Evolutionary conservation across 257 asterid genomes (phyloP).

Genomic region (Gentiana dahurica): DNA sequence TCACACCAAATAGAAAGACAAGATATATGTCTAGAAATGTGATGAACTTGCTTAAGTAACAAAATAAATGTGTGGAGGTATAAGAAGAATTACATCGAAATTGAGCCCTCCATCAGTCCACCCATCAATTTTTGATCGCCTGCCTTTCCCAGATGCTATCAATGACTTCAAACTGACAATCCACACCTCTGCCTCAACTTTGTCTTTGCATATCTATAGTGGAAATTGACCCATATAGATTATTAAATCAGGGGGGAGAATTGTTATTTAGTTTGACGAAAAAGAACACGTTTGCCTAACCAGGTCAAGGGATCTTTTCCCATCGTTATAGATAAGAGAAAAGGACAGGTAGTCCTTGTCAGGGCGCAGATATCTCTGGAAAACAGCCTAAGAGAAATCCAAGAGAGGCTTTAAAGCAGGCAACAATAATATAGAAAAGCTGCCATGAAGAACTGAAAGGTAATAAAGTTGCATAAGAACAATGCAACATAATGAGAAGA

Average conservation of each 20-base stretch:
- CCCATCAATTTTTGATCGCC: constrained; percentile 91
- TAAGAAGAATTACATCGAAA: constrained; percentile 51
- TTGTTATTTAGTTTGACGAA: not conserved
- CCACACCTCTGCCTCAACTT: constrained; percentile 95
- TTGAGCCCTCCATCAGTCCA: constrained; percentile 83
- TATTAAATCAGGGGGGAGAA: not conserved
- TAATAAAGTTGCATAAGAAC: not conserved
- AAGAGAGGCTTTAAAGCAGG: not conserved
- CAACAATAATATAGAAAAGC: not conserved
- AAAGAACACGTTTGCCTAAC: constrained; percentile 27
- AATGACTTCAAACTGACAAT: constrained; percentile 75
- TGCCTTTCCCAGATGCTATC: constrained; percentile 69
- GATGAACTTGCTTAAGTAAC: not conserved
- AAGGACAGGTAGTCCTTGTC: constrained; percentile 89
- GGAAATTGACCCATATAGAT: constrained; percentile 3
- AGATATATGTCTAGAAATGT: constrained; percentile 1
- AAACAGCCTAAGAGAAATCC: constrained; percentile 58
- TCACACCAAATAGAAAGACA: not conserved
- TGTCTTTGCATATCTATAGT: constrained; percentile 75
- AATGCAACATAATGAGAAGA: not conserved
- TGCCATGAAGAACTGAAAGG: not conserved
- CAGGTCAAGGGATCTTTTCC: constrained; percentile 95
- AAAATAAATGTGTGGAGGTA: constrained; percentile 5
- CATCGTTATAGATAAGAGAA: constrained; percentile 83
- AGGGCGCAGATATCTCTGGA: constrained; percentile 74